Evolutionary conservation across 257 asterid genomes (phyloP).

Genomic region (Rehmannia glutinosa): DNA sequence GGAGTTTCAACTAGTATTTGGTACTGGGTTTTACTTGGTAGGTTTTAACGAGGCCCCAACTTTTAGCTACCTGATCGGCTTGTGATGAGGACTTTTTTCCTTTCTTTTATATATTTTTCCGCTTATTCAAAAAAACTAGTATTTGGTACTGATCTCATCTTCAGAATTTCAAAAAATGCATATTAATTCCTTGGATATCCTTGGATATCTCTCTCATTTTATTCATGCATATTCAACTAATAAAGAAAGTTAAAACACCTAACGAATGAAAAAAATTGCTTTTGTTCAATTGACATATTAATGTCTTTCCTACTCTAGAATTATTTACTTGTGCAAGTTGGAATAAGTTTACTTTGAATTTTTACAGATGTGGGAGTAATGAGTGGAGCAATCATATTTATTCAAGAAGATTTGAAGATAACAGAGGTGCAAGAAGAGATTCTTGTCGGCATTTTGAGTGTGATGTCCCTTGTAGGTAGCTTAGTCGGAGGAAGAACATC

Average conservation of each 20-base stretch:
- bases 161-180: background rate
- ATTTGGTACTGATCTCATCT: no score
- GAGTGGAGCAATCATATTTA: conserved; percentile 92
- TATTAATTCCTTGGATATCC: no score
- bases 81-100: no score
- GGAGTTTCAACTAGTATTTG: background rate
- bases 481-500: conserved; percentile 83
- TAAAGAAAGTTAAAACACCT: background rate
- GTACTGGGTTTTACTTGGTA: no score
- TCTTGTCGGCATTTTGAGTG: conserved; percentile 73
- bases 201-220: no score
- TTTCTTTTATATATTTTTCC: no score
- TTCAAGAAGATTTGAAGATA: conserved; percentile 68
- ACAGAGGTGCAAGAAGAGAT: conserved; percentile 82
- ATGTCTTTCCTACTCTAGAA: background rate
- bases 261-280: background rate
- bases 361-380: conserved; percentile 88
- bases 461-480: conserved; percentile 80
- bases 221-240: background rate
- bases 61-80: no score
- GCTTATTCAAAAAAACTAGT: no score
- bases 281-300: background rate
- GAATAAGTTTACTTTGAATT: background rate
- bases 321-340: background rate
- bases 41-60: no score